Conservation (phyloP, 495 filamentous ascomycete species). For the Pyrenula aspistea region DNA sequence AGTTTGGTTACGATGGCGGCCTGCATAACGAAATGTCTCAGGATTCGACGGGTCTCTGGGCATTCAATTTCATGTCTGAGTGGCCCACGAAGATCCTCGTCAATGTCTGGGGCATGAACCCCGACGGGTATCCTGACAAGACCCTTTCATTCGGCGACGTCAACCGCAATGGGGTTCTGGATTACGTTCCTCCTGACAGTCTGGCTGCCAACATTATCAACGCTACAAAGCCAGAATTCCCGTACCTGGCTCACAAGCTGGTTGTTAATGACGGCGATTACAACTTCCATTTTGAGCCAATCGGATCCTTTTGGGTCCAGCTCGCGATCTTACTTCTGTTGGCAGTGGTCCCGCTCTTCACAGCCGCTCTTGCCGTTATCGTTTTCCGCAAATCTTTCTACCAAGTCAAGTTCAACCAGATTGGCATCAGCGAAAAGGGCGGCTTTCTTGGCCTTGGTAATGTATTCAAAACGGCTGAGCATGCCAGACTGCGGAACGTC, state of each 20-base stretch:
- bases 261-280: constrained; percentile 30
- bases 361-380: constrained; percentile 25
- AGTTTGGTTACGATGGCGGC: constrained; percentile 52
- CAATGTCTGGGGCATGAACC: constrained; percentile 36
- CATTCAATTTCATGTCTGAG: constrained; percentile 37
- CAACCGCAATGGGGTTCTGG: constrained; percentile 30
- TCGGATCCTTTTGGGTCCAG: constrained; percentile 28
- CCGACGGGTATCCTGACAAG: constrained; percentile 31
- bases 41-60: constrained; percentile 29
- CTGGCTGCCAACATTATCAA: constrained; percentile 32
- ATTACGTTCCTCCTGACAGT: constrained; percentile 26
- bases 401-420: constrained; percentile 37
- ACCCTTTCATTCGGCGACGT: constrained; percentile 37
- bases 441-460: neutral
- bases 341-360: constrained; percentile 25
- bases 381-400: constrained; percentile 36
- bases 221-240: constrained; percentile 29
- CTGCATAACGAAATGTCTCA: constrained; percentile 37
- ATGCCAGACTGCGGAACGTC: neutral
- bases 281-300: constrained; percentile 25
- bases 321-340: constrained; percentile 32
- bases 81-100: constrained; percentile 35
- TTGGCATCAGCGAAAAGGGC: constrained; percentile 18
- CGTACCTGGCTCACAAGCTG: constrained; percentile 30
- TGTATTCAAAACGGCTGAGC: neutral